Percentiles rank a stretch among this genome's conserved stretches.
Conservation (phyloP, 257 asterid species). For the Solanum tacnaense region DNA sequence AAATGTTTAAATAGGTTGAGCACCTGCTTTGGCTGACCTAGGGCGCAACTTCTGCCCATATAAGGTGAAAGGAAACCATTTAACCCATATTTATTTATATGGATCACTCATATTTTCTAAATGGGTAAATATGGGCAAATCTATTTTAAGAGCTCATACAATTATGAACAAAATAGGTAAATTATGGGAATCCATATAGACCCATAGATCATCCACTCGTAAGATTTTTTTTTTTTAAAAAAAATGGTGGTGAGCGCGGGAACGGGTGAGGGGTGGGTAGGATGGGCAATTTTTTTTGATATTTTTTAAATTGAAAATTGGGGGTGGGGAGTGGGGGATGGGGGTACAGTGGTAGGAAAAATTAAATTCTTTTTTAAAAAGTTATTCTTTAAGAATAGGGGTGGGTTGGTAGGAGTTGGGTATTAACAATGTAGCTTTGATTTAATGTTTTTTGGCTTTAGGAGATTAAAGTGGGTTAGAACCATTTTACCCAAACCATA, state of each 20-base stretch:
- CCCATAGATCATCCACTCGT: neutral
- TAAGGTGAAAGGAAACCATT: neutral
- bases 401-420: neutral
- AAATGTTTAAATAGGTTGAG: neutral
- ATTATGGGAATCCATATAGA: neutral
- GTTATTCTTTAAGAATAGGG: neutral
- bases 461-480: neutral
- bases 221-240: no score
- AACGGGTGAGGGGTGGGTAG: neutral
- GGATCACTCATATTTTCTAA: neutral
- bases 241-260: neutral
- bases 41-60: neutral
- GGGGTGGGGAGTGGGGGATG: neutral
- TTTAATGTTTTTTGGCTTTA: neutral
- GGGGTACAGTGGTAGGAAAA: neutral
- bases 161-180: neutral
- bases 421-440: no score
- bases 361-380: no score
- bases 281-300: neutral
- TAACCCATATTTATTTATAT: neutral
- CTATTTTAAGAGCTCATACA: neutral
- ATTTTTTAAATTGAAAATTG: neutral
- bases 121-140: neutral
- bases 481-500: neutral
- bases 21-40: neutral